phyloP scores from a whole-genome alignment of 1,139 yeast genomes.

The Hanseniaspora gamundiae region DNA sequence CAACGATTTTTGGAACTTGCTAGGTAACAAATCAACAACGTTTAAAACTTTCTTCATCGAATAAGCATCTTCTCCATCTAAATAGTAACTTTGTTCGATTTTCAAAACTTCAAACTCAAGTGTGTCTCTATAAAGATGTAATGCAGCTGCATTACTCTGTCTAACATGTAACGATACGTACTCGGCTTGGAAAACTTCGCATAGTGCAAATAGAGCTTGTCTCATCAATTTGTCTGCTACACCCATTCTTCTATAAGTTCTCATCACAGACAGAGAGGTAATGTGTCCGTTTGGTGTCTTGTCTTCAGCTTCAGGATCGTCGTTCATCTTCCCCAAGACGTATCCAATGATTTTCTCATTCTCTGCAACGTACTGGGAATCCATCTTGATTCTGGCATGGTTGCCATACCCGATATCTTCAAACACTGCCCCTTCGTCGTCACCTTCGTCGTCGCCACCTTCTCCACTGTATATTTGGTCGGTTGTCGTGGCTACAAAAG shows the following conservation, averaged over 20 bases:
- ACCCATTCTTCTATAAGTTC: slow-evolving; percentile 91
- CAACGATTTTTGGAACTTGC: slow-evolving; percentile 35
- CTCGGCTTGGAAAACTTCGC: slow-evolving; percentile 72
- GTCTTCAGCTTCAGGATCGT: slow-evolving; percentile 57
- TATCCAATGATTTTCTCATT: slow-evolving; percentile 87
- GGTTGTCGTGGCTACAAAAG: slow-evolving; percentile 84
- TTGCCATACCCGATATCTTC: slow-evolving; percentile 8
- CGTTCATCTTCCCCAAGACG: slow-evolving; percentile 93
- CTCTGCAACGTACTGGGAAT: slow-evolving; percentile 40
- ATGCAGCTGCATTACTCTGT: slow-evolving; percentile 85
- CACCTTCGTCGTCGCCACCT: slow-evolving; percentile 18
- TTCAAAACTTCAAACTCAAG: slow-evolving; percentile 69
- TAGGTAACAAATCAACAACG: slow-evolving; percentile 49
- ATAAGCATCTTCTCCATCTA: slow-evolving; percentile 98
- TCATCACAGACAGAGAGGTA: slow-evolving; percentile 87
- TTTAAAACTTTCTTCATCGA: slow-evolving; percentile 68
- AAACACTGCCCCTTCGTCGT: slow-evolving; percentile 14
- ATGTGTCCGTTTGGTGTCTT: slow-evolving; percentile 80
- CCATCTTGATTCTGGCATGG: slow-evolving; percentile 26
- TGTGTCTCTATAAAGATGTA: slow-evolving; percentile 82
- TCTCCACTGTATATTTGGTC: slow-evolving; percentile 23
- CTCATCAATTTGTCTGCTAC: slow-evolving; percentile 89
- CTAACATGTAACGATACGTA: slow-evolving; percentile 90
- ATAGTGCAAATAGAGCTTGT: slow-evolving; percentile 66
- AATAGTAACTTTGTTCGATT: slow-evolving; percentile 80